Conservation (phyloP, 352 stramenopile species). For the Pythium plurisporium region DNA sequence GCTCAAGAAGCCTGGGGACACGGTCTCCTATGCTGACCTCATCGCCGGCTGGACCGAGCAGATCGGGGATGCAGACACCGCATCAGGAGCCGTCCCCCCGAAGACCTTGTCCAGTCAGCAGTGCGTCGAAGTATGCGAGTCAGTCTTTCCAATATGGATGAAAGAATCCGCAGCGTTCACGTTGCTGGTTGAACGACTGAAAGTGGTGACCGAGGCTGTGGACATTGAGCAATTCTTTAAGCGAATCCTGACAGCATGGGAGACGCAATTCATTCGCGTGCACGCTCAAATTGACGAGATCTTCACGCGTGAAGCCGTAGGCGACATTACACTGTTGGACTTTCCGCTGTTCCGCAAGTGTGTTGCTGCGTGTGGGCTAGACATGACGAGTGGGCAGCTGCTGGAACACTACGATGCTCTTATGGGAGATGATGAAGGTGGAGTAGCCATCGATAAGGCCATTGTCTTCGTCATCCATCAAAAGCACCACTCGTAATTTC, state of each 20-base stretch:
- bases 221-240: constrained; percentile 36
- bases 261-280: constrained; percentile 32
- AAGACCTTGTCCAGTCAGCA: constrained; percentile 21
- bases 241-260: constrained; percentile 39
- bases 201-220: constrained; percentile 24
- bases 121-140: constrained; percentile 39
- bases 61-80: constrained; percentile 59
- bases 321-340: constrained; percentile 22
- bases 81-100: not conserved
- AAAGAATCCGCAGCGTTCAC: constrained; percentile 29
- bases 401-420: constrained; percentile 58
- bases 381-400: constrained; percentile 49
- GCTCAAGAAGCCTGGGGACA: too few relatives aligned
- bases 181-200: constrained; percentile 13
- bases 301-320: constrained; percentile 7
- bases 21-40: constrained; percentile 36
- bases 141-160: constrained; percentile 39
- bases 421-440: constrained; percentile 30
- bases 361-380: constrained; percentile 30
- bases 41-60: constrained; percentile 54
- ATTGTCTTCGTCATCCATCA: constrained; percentile 27
- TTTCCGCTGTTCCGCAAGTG: constrained; percentile 36
- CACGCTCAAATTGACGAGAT: constrained; percentile 23
- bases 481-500: too few relatives aligned
- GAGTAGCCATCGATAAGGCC: constrained; percentile 24